Conservation (phyloP, 768 basidiomycete species). For the Trametes cinnabarina region DNA sequence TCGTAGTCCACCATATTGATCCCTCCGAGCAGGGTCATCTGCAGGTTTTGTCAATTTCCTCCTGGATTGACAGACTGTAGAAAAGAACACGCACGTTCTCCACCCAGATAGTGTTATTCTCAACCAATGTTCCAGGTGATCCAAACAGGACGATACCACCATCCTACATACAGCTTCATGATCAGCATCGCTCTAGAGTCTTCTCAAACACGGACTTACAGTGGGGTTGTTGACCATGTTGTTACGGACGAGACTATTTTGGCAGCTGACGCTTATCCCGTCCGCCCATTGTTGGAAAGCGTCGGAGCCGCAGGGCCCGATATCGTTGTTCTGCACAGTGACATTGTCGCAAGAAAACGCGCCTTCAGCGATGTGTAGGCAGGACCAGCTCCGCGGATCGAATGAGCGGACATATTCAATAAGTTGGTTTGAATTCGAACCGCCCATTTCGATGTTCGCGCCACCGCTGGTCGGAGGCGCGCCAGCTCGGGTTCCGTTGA, state of each 20-base stretch:
- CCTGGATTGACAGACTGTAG: background rate
- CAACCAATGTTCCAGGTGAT: slow-evolving; percentile 65
- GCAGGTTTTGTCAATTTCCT: background rate
- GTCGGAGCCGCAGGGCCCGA: slow-evolving; percentile 74
- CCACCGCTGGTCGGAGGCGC: slow-evolving; percentile 56
- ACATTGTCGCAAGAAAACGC: slow-evolving; percentile 58
- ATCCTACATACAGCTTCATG: slow-evolving; percentile 37
- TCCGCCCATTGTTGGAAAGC: slow-evolving; percentile 75
- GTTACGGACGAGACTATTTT: slow-evolving; percentile 56
- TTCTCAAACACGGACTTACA: slow-evolving; percentile 11
- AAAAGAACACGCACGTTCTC: slow-evolving; percentile 46
- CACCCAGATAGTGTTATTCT: slow-evolving; percentile 77
- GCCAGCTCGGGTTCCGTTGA: slow-evolving; percentile 67
- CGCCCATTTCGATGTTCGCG: slow-evolving; percentile 86
- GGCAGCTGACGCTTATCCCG: slow-evolving; percentile 74
- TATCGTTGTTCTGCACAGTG: slow-evolving; percentile 77
- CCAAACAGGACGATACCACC: slow-evolving; percentile 81
- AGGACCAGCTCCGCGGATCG: slow-evolving; percentile 81
- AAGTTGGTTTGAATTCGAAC: slow-evolving; percentile 65
- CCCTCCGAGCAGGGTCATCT: slow-evolving; percentile 72
- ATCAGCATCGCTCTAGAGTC: background rate
- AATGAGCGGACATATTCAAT: slow-evolving; percentile 75
- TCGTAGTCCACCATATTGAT: slow-evolving; percentile 76
- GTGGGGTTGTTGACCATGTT: slow-evolving; percentile 73
- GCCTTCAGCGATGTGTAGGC: slow-evolving; percentile 76